Evolutionary conservation across 495 filamentous ascomycete genomes (phyloP), one percentile per base, ranked within the genome.

Genomic region (Achaetomiella virescens): DNA sequence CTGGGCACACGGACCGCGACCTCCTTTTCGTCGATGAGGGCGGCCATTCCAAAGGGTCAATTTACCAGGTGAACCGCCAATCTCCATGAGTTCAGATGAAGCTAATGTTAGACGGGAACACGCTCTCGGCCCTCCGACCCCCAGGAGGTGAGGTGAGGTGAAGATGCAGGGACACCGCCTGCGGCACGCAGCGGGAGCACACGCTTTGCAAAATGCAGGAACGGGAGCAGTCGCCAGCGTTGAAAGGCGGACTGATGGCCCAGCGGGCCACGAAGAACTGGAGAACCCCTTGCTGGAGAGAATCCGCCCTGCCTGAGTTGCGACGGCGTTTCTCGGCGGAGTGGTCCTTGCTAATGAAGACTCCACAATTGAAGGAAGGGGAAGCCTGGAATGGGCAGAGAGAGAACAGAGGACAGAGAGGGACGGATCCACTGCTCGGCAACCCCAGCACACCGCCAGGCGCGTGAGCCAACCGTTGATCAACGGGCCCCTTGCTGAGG

Each of bases 341-440:
- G 29, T 40, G 44, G 45, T 45, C 27, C 24, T 40, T 57, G 55
- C 24, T 62, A 60, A 68, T 68, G 65, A 69, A 37, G 51, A 45
- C 46, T 60, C 66, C 66, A 69, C 66, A 42, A 27, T 33, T 33
- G 42, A 65, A 53, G 44, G 41, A 35, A 29, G 37, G 27, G 27
- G 27, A 9, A 31, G 5, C 5, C 4, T 31, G 27, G 27, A 31
- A 5, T 9, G 9, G 27, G 17, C 4, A 12, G 15, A n/a, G n/a
- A n/a, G n/a, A n/a, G n/a, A n/a, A n/a, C n/a, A n/a, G n/a, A n/a
- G n/a, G n/a, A n/a, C n/a, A n/a, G n/a, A 14, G 47, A 55, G 31
- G 52, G 46, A 40, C 46, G 18, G 21, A 43, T 59, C 59, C 47
- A 55, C 59, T 64, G 62, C 48, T 64, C 58, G 59, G 48, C 54